phyloP scores from a whole-genome alignment of 2,329 filamentous ascomycete genomes.

The Cadophora malorum region DNA sequence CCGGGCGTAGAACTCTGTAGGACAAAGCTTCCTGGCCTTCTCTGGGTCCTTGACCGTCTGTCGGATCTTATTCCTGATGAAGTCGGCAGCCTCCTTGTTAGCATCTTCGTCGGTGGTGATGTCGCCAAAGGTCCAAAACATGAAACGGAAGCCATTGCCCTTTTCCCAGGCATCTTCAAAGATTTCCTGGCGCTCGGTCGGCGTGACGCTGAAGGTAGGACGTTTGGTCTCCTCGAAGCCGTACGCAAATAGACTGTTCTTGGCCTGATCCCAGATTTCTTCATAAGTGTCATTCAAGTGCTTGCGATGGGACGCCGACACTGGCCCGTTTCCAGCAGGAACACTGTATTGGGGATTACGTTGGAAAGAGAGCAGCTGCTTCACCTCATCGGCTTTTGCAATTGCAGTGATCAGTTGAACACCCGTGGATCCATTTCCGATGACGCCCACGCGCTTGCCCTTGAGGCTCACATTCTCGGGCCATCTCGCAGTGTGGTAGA shows the following conservation, averaged over 20 bases:
- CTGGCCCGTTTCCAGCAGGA: constrained; percentile 51
- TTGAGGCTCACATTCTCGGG: constrained; percentile 51
- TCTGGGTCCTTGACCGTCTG: constrained; percentile 44
- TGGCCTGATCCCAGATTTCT: constrained; percentile 43
- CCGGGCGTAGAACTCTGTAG: constrained; percentile 34
- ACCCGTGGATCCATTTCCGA: constrained; percentile 51
- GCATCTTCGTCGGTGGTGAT: constrained; percentile 46
- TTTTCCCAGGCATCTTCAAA: constrained; percentile 44
- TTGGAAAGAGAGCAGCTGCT: constrained; percentile 57
- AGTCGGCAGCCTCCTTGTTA: constrained; percentile 49
- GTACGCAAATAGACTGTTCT: constrained; percentile 43
- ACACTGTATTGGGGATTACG: constrained; percentile 64
- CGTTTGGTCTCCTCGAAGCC: constrained; percentile 43
- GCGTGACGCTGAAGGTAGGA: constrained; percentile 37
- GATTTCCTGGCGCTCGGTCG: constrained; percentile 41
- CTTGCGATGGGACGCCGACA: constrained; percentile 37
- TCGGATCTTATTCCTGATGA: constrained; percentile 46
- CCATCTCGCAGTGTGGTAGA: constrained; percentile 36
- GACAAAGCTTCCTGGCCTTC: constrained; percentile 41
- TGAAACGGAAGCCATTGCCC: constrained; percentile 48
- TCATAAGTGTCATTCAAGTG: constrained; percentile 45
- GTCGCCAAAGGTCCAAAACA: constrained; percentile 49
- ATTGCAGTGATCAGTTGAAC: constrained; percentile 38
- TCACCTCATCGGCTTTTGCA: constrained; percentile 48
- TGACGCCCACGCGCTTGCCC: constrained; percentile 60